Percentiles rank a stretch among this genome's conserved stretches.
Conservation (phyloP, 2,329 filamentous ascomycete species). For the Cadophora luteo-olivacea region DNA sequence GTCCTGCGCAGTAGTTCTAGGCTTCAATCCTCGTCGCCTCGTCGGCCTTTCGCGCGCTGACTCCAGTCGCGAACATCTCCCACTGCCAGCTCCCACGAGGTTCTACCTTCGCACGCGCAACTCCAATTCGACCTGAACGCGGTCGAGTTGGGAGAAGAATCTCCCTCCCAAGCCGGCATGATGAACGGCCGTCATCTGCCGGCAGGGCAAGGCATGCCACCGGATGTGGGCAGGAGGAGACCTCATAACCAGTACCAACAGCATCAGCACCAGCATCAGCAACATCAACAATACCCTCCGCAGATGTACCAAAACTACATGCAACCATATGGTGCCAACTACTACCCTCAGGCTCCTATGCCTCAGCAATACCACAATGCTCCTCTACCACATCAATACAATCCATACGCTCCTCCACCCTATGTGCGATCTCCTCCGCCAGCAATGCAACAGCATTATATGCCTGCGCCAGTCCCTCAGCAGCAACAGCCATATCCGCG, state of each 20-base stretch:
- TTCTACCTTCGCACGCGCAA: conserved; percentile 28
- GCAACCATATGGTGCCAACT: conserved; percentile 55
- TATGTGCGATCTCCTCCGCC: conserved; percentile 59
- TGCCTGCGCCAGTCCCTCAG: conserved; percentile 48
- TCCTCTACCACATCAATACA: conserved; percentile 56
- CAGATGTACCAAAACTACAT: conserved; percentile 59
- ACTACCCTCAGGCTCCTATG: conserved; percentile 59
- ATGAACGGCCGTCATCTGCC: conserved; percentile 80
- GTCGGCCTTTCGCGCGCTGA: conserved; percentile 18
- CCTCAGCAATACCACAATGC: conserved; percentile 64
- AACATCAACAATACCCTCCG: conserved; percentile 48
- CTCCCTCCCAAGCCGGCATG: conserved; percentile 69
- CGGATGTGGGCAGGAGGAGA: conserved; percentile 43
- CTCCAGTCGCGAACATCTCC: conserved; percentile 1
- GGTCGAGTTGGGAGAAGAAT: conserved; percentile 37
- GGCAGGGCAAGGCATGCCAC: conserved; percentile 67
- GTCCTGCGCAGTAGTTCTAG: not conserved
- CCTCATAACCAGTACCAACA: conserved; percentile 40
- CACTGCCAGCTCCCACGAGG: not conserved
- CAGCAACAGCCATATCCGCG: conserved; percentile 50
- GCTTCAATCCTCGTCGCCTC: conserved; percentile 26
- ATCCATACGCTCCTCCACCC: conserved; percentile 42
- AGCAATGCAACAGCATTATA: conserved; percentile 59
- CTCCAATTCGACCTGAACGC: conserved; percentile 36
- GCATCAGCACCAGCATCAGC: conserved; percentile 47